Evolutionary conservation across 2,329 filamentous ascomycete genomes (phyloP).

Genomic region (Cladosporium oxysporum): DNA sequence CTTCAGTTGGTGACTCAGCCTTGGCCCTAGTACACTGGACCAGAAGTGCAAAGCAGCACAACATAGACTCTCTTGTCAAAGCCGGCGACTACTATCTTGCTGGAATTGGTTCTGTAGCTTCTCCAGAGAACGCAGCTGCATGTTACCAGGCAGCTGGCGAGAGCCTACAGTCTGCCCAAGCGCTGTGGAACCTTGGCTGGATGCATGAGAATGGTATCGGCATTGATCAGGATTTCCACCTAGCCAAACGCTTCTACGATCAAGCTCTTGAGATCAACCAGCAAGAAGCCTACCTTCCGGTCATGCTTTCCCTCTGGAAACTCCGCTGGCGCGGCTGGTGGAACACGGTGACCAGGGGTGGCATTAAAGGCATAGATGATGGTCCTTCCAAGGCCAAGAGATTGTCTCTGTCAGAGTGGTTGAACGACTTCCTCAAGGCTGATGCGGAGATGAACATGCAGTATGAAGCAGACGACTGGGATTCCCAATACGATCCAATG

Average conservation of each 20-base stretch:
- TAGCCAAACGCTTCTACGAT: conserved; percentile 96
- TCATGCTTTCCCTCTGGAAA: conserved; percentile 84
- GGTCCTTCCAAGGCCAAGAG: conserved; percentile 52
- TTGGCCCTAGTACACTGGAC: conserved; percentile 93
- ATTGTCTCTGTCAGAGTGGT: conserved; percentile 73
- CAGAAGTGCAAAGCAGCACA: conserved; percentile 86
- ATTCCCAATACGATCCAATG: conserved; percentile 48
- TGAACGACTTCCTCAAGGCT: conserved; percentile 75
- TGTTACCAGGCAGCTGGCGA: conserved; percentile 94
- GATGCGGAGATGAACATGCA: conserved; percentile 51
- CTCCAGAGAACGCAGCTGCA: conserved; percentile 82
- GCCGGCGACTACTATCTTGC: conserved; percentile 97
- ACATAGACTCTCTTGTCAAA: conserved; percentile 92
- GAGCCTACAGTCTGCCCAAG: conserved; percentile 87
- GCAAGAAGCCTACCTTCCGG: conserved; percentile 86
- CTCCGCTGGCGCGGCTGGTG: conserved; percentile 83
- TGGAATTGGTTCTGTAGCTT: conserved; percentile 66
- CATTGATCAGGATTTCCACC: conserved; percentile 91
- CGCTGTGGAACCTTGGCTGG: conserved; percentile 96
- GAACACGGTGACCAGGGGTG: conserved; percentile 90
- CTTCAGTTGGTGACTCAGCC: conserved; percentile 50
- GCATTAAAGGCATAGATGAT: conserved; percentile 87
- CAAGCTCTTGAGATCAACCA: conserved; percentile 83
- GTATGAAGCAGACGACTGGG: conserved; percentile 48
- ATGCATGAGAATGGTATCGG: conserved; percentile 98